phyloP scores from a whole-genome alignment of 352 stramenopile genomes.

The Globisporangium paddicum region DNA sequence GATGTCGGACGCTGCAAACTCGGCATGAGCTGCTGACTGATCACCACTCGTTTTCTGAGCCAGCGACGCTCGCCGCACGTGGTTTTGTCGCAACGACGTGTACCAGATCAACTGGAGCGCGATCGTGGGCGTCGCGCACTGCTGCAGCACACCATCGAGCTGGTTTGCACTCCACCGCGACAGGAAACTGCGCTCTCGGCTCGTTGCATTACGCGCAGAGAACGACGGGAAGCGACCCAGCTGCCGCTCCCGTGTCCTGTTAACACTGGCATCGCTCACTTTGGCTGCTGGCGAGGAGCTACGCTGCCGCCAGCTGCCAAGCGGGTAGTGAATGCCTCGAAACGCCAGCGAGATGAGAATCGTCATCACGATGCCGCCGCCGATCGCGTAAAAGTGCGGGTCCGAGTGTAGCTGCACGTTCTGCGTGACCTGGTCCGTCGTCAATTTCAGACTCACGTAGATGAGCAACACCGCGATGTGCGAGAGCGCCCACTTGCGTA shows the following conservation, averaged over 20 bases:
- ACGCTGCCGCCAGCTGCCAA: background rate
- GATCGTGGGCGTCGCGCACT: conserved; percentile 1
- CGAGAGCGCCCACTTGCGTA: conserved; percentile 21
- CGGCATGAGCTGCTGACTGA: background rate
- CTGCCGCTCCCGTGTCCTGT: too few relatives aligned
- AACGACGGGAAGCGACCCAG: background rate
- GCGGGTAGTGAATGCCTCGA: conserved; percentile 14
- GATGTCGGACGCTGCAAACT: background rate
- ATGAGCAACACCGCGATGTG: conserved; percentile 16
- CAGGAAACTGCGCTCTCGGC: background rate
- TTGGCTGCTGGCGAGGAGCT: background rate
- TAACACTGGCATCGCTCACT: too few relatives aligned
- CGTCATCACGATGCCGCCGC: conserved; percentile 22
- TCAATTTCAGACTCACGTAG: conserved; percentile 26
- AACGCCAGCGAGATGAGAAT: conserved; percentile 24
- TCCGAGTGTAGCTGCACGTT: conserved; percentile 29
- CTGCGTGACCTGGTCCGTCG: conserved; percentile 17
- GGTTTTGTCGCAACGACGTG: background rate
- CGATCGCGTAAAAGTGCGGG: conserved; percentile 36
- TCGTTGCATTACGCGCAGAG: background rate
- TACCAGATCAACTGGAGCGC: conserved; percentile 3
- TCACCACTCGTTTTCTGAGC: background rate
- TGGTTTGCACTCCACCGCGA: conserved; percentile 1
- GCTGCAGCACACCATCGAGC: conserved; percentile 3
- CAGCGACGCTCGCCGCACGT: background rate